A percentile compares a stretch with the other conserved stretches of the same genome.
Conservation (phyloP, 768 basidiomycete species). For the Cystobasidium onofrii region DNA sequence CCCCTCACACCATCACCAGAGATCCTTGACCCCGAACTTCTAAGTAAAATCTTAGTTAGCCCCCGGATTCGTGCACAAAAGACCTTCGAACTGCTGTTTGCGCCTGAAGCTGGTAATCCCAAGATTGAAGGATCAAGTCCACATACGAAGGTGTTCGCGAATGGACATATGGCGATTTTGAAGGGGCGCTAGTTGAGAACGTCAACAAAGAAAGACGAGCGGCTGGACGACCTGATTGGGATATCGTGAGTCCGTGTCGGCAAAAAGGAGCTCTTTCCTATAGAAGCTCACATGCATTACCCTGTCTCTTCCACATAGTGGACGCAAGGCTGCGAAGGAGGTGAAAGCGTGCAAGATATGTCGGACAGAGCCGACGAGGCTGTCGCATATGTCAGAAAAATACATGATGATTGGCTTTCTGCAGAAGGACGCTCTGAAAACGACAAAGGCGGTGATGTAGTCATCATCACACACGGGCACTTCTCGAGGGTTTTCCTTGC, state of each 20-base stretch:
- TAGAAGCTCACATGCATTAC: no score
- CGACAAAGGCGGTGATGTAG: conserved; percentile 62
- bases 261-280: no score
- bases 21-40: conserved; percentile 67
- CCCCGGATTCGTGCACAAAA: conserved; percentile 76
- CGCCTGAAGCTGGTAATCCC: conserved; percentile 46
- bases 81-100: conserved; percentile 75
- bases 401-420: conserved; percentile 62
- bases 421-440: conserved; percentile 62
- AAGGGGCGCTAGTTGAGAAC: conserved; percentile 70
- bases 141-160: conserved; percentile 64
- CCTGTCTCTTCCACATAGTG: neutral
- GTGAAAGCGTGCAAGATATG: conserved; percentile 78
- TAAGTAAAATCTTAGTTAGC: conserved; percentile 69
- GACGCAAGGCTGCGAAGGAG: conserved; percentile 59
- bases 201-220: conserved; percentile 53
- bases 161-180: conserved; percentile 86
- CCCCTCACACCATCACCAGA: conserved; percentile 50
- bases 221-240: conserved; percentile 32
- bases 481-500: conserved; percentile 57
- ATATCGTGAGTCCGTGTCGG: conserved; percentile 1
- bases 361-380: conserved; percentile 64
- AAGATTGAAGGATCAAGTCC: conserved; percentile 50
- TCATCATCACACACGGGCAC: conserved; percentile 79
- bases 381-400: conserved; percentile 56